Evolutionary conservation across 768 basidiomycete genomes (phyloP).

Genomic region (Daedaleopsis sinensis): DNA sequence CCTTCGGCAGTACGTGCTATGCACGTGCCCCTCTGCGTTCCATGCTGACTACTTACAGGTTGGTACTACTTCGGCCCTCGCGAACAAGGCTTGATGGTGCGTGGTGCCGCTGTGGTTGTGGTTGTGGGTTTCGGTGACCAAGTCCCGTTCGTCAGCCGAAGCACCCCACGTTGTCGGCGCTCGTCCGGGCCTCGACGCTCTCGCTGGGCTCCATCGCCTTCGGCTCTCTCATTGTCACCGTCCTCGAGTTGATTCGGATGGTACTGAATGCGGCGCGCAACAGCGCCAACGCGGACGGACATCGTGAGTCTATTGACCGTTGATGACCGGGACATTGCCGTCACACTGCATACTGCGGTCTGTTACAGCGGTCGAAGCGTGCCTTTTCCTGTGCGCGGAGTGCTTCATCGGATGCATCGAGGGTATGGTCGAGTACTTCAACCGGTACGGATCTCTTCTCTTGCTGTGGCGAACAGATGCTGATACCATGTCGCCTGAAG

Average conservation of each 20-base stretch:
- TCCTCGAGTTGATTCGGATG: constrained; percentile 70
- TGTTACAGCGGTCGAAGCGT: constrained; percentile 68
- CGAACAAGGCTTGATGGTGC: constrained; percentile 63
- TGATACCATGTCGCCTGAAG: constrained; percentile 30
- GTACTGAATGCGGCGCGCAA: constrained; percentile 60
- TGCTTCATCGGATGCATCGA: constrained; percentile 79
- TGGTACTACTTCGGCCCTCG: constrained; percentile 87
- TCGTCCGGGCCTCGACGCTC: constrained; percentile 73
- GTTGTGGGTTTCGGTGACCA: too few relatives aligned
- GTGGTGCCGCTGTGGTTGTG: not conserved
- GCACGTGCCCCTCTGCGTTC: not conserved
- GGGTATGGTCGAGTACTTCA: constrained; percentile 75
- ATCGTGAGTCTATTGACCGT: constrained; percentile 49
- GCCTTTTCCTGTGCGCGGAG: constrained; percentile 76
- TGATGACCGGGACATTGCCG: not conserved
- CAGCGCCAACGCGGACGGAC: constrained; percentile 62
- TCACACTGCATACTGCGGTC: constrained; percentile 1
- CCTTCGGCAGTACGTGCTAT: constrained; percentile 53
- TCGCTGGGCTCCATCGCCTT: constrained; percentile 88
- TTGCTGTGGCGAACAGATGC: not conserved
- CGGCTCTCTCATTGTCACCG: constrained; percentile 80
- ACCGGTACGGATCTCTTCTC: constrained; percentile 46
- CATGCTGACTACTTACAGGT: constrained; percentile 18
- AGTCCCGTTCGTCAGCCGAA: constrained; percentile 49
- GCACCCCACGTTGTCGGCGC: constrained; percentile 69